Evolutionary conservation across 2,329 filamentous ascomycete genomes (phyloP).

Genomic region (Exophiala dermatitidis): DNA sequence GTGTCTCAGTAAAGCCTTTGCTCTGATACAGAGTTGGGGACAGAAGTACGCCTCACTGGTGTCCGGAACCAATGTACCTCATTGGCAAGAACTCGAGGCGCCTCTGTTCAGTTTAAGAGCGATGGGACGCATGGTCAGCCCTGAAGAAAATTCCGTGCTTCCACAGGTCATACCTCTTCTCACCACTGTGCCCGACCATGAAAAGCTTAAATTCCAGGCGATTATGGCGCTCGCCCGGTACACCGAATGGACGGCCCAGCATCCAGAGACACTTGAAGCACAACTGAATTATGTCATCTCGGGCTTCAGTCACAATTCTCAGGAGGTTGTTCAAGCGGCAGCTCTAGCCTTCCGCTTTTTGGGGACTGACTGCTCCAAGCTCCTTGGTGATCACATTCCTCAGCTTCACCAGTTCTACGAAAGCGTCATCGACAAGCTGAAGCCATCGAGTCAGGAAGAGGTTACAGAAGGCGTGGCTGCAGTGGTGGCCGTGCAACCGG

Average conservation of each 20-base stretch:
- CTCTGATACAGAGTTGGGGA: conserved; percentile 82
- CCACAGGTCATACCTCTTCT: conserved; percentile 88
- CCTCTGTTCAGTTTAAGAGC: conserved; percentile 92
- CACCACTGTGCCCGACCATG: conserved; percentile 87
- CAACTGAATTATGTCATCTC: conserved; percentile 95
- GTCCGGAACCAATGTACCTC: conserved; percentile 66
- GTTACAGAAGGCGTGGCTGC: conserved; percentile 91
- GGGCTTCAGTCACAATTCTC: conserved; percentile 80
- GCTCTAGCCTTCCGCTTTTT: conserved; percentile 95
- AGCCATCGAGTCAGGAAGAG: conserved; percentile 83
- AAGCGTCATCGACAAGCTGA: conserved; percentile 77
- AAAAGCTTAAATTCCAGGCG: conserved; percentile 96
- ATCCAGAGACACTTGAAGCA: conserved; percentile 82
- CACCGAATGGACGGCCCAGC: conserved; percentile 93
- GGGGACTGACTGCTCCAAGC: conserved; percentile 85
- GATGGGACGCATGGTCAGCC: conserved; percentile 92
- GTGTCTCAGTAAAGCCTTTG: conserved; percentile 81
- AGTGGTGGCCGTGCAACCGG: conserved; percentile 79
- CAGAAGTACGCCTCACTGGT: conserved; percentile 70
- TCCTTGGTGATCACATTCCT: conserved; percentile 73
- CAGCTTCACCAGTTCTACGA: conserved; percentile 92
- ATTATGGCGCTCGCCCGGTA: conserved; percentile 97
- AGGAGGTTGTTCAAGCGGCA: conserved; percentile 83
- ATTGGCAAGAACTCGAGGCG: conserved; percentile 95
- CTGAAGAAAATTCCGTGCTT: conserved; percentile 77